phyloP scores from a whole-genome alignment of 2,329 filamentous ascomycete species.

The Talaromyces marneffei region DNA sequence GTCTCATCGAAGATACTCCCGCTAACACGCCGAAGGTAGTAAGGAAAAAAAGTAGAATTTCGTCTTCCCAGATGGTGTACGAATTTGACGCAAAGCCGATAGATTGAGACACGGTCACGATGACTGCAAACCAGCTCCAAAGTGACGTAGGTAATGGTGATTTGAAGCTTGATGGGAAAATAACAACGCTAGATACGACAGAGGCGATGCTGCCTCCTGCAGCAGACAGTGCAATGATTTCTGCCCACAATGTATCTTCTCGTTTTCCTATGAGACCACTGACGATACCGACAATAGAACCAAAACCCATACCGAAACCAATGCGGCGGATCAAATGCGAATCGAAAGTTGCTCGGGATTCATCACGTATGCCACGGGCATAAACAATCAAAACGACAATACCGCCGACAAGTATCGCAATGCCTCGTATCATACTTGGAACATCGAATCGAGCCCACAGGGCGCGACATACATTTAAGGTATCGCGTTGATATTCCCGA shows the following conservation, averaged over 20 bases:
- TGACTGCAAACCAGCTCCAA: slow-evolving; percentile 81
- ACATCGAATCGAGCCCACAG: slow-evolving; percentile 93
- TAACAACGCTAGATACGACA: slow-evolving; percentile 35
- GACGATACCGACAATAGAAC: slow-evolving; percentile 30
- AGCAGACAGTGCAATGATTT: slow-evolving; percentile 35
- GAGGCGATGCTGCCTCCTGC: slow-evolving; percentile 44
- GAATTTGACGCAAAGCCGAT: slow-evolving; percentile 94
- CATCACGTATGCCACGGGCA: slow-evolving; percentile 52
- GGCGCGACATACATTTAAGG: slow-evolving; percentile 69
- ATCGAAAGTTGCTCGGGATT: slow-evolving; percentile 45
- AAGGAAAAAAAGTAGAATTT: slow-evolving; percentile 86
- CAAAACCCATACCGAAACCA: slow-evolving; percentile 44
- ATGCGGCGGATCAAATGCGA: slow-evolving; percentile 45
- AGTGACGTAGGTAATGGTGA: slow-evolving; percentile 63
- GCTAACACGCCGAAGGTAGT: slow-evolving; percentile 77
- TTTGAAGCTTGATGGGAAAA: slow-evolving; percentile 36
- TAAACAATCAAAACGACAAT: slow-evolving; percentile 68
- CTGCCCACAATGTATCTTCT: slow-evolving; percentile 26
- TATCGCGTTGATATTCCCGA: slow-evolving; percentile 68
- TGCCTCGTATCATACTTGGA: slow-evolving; percentile 74
- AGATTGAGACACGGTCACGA: slow-evolving; percentile 83
- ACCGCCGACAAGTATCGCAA: slow-evolving; percentile 62
- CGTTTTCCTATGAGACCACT: neutral
- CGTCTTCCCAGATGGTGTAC: slow-evolving; percentile 98
- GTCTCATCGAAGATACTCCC: slow-evolving; percentile 67